Evolutionary conservation across 352 stramenopile species (phyloP), one percentile per base, ranked within the genome.

Genomic region (Pythium utonaiense): DNA sequence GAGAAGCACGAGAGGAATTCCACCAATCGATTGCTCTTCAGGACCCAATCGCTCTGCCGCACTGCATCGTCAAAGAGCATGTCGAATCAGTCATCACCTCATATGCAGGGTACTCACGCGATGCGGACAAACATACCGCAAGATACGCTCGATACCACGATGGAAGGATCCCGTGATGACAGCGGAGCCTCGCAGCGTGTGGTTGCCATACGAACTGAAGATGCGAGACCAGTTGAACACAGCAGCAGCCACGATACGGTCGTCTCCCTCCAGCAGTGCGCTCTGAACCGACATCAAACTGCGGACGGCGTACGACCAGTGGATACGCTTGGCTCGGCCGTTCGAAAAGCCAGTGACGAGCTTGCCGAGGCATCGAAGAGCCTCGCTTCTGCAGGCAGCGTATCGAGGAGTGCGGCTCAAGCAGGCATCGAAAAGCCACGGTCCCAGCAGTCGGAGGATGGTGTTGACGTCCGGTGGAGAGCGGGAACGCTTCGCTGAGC

Each of bases 221-320:
- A 95, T 67, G 27, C 87, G 80, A 0, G 82, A 92, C 81, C 86
- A 95, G 66, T 91, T 95, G 67, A 78, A 91, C 3, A 95, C 81
- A 21, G 86, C 86, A 1, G 86, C 82, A 17, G 86, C 83, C 31
- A 75, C 76, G 50, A 93, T 91, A 13, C 86, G 77, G 44, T 93
- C 82, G 49, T 95, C 86, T 9, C 90, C 78, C 47, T 95, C 86
- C 7, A 93, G 62, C 24, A 95, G 53, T 10, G 86, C 86, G 17
- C 70, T 85, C 55, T 95, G 86, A 4, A 95, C 63, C 24, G 83
- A 75, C 78, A 93, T 92, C 44, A 95, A 62, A 67, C 80, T 89
- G 47, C 86, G 86, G 41, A 95, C 77, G n/a, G 79, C 78, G 44
- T 91, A 91, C 12, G 81, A 76, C 86, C 86, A 93, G 53, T 88